phyloP scores from a whole-genome alignment of 768 basidiomycete species.

The Podaxis sp. region DNA sequence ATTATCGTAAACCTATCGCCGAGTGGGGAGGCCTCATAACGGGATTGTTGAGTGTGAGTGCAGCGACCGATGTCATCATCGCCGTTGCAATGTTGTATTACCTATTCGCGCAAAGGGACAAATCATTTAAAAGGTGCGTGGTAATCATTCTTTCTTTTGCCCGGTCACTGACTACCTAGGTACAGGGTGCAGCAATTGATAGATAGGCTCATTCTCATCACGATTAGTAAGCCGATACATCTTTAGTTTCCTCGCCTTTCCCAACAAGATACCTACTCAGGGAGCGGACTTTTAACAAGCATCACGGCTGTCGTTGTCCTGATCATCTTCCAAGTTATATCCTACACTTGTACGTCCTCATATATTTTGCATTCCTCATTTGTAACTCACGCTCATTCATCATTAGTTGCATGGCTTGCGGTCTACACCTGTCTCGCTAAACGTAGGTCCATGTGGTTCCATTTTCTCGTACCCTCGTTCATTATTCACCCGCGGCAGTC shows the following conservation, averaged over 20 bases:
- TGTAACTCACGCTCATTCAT: not conserved
- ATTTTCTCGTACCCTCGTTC: not conserved
- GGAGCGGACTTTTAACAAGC: not conserved
- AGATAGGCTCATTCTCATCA: not conserved
- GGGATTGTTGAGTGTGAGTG: constrained; percentile 1
- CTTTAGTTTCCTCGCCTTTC: not conserved
- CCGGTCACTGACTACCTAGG: not conserved
- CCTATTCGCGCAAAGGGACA: constrained; percentile 1
- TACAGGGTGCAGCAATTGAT: not conserved
- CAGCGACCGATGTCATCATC: constrained; percentile 8
- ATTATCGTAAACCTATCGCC: not conserved
- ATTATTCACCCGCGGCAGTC: not conserved
- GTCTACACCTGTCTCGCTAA: constrained; percentile 11
- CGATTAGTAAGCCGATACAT: not conserved
- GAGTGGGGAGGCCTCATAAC: constrained; percentile 4
- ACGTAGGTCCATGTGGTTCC: not conserved
- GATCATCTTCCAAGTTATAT: not conserved
- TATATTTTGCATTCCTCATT: not conserved
- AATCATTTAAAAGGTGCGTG: not conserved
- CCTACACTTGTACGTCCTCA: not conserved
- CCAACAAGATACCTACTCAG: not conserved
- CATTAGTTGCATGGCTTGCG: not conserved
- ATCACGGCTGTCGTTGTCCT: not conserved
- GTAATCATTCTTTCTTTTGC: not conserved
- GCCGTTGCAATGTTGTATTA: constrained; percentile 14